Base-by-base conservation (phyloP, 116 monocot genomes). In the Iris pallida region DNA sequence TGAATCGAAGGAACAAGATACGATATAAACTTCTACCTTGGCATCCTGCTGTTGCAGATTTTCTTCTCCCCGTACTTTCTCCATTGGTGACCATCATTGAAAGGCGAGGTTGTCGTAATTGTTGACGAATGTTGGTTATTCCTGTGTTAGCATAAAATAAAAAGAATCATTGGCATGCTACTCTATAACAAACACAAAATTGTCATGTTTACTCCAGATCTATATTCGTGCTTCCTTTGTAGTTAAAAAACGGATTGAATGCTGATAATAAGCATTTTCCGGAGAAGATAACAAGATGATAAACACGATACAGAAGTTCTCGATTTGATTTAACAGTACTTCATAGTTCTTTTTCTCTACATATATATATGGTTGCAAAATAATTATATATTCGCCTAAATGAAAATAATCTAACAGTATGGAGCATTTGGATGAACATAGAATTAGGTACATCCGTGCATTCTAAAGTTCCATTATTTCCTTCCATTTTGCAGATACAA, bases 41-140 rank as follows among this genome's bases (percentile, higher is more conserved):
- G 51, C 56, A 57, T 64, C 47, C 47, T 65, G 42, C 47, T 48
- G 47, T 73, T 64, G 65, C 64, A 65, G 57, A 73, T 73, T 14
- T 73, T 73, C 65, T 73, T 73, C 57, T 73, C 73, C 45, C 73
- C 73, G 30, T 65, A 73, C 48, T 73, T 73, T 65, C 73, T 64
- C 73, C 73, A 73, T 57, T 73, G 73, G 47, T 64, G 45, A 10
- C 73, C 73, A 57, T 73, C 73, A 46, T 73, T 65, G 55, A 64
- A 73, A 47, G 73, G 73, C 13, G 73, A 56, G 47, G 55, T 47
- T 15, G 73, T 64, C 16, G 14, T 64, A 14, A 41, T 65, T 4
- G 64, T 73, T 56, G 46, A 65, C 2, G 44, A 57, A 65, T 73
- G 6, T 9, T 56, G 57, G n/a, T 56, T 44, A 8, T 56, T 73